These are phyloP conservation scores for Blechomonas ayalai DNA, from an alignment of 208 protist genomes.

Conservation along the genomic window DNA sequence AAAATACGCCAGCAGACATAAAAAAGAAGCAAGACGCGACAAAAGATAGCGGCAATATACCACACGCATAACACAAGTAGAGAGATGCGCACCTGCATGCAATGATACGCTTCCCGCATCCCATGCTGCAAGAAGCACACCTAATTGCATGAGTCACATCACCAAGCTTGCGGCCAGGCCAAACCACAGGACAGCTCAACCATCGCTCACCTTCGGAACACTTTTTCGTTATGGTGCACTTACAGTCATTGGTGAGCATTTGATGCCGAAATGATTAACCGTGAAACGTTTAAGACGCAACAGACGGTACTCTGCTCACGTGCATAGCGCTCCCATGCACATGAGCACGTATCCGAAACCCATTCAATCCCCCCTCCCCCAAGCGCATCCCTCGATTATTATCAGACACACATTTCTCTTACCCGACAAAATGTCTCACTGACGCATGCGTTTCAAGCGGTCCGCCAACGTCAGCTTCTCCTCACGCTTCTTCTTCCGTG, in stretches of 20 bases:
- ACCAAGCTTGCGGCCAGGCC: neutral
- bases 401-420: neutral
- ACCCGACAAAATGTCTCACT: neutral
- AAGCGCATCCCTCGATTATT: neutral
- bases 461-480: conserved; percentile 75
- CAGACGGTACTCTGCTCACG: neutral
- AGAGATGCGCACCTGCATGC: neutral
- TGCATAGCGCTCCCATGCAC: neutral
- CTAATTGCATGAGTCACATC: neutral
- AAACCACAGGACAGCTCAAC: neutral
- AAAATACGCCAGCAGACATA: neutral
- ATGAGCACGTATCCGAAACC: neutral
- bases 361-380: neutral
- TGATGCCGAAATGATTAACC: no score
- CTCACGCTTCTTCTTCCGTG: conserved; percentile 53
- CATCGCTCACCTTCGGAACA: neutral
- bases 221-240: conserved; percentile 3
- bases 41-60: neutral
- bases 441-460: conserved; percentile 28
- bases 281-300: conserved; percentile 3
- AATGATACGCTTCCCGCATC: neutral
- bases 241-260: no score
- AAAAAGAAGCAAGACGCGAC: neutral
- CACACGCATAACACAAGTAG: neutral
- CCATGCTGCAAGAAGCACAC: neutral